These are phyloP conservation scores for Gymnopilus dilepis DNA, from an alignment of 768 basidiomycete genomes.

Conservation along the genomic window DNA sequence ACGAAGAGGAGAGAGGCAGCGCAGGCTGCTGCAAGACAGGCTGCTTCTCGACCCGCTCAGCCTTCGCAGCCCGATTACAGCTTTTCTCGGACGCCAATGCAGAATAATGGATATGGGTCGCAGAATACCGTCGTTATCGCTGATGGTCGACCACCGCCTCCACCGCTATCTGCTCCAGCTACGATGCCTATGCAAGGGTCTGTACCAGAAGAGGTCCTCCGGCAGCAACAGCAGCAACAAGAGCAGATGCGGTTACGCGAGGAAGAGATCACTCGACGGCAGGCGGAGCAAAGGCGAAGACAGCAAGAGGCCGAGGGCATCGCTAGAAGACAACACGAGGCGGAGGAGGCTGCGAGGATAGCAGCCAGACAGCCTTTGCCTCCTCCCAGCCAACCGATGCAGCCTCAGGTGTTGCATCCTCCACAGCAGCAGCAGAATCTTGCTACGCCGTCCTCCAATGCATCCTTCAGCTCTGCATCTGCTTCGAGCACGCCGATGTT, in stretches of 20 bases:
- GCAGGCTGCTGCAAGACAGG: constrained; percentile 25
- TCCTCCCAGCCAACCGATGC: background rate
- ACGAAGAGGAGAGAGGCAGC: constrained; percentile 31
- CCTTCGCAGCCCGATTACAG: constrained; percentile 32
- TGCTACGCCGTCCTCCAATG: constrained; percentile 22
- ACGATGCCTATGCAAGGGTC: background rate
- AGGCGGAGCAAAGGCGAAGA: constrained; percentile 44
- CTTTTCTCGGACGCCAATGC: constrained; percentile 34
- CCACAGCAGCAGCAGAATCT: background rate
- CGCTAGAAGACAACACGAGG: too few species aligned
- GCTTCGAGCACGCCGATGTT: constrained; percentile 21
- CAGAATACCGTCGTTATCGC: constrained; percentile 34
- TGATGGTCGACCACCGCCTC: constrained; percentile 28
- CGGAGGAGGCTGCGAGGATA: constrained; percentile 53
- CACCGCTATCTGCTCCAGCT: background rate
- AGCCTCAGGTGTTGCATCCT: background rate
- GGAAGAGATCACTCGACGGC: constrained; percentile 47
- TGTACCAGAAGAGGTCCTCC: constrained; percentile 16
- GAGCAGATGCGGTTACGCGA: constrained; percentile 51
- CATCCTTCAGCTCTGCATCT: constrained; percentile 10
- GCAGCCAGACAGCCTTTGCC: constrained; percentile 21
- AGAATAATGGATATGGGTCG: constrained; percentile 32
- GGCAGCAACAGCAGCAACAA: constrained; percentile 40
- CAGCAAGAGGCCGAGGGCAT: too few species aligned
- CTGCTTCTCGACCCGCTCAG: constrained; percentile 10